A percentile compares a stretch with the other conserved stretches of the same genome.
phyloP scores from a whole-genome alignment of 2,329 filamentous ascomycete genomes.

The Aspergillus caelatus region DNA sequence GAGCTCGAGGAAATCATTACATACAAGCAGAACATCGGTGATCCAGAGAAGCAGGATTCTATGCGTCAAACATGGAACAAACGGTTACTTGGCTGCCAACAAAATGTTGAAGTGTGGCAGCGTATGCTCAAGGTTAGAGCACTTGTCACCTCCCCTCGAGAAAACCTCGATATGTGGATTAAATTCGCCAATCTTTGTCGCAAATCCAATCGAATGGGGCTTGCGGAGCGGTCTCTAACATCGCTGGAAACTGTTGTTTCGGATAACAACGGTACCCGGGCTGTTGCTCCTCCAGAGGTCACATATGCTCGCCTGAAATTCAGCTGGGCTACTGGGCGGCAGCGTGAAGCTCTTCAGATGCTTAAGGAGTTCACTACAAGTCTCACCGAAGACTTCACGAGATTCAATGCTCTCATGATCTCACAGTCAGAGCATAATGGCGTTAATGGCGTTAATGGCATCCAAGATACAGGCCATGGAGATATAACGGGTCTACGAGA shows the following conservation, averaged over 20 bases:
- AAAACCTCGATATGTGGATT: slow-evolving; percentile 99
- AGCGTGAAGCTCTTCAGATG: slow-evolving; percentile 63
- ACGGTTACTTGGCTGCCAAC: slow-evolving; percentile 89
- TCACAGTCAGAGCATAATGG: slow-evolving; percentile 43
- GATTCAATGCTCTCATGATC: slow-evolving; percentile 45
- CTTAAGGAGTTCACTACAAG: slow-evolving; percentile 64
- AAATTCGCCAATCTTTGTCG: slow-evolving; percentile 98
- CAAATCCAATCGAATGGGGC: slow-evolving; percentile 89
- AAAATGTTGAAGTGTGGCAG: slow-evolving; percentile 98
- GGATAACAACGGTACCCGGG: slow-evolving; percentile 43
- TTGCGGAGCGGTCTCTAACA: slow-evolving; percentile 93
- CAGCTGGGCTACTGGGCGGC: slow-evolving; percentile 82
- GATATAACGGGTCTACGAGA: slow-evolving; percentile 43
- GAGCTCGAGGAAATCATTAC: slow-evolving; percentile 97
- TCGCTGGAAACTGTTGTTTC: slow-evolving; percentile 77
- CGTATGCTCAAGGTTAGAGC: slow-evolving; percentile 94
- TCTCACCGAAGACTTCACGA: slow-evolving; percentile 61
- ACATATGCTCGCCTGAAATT: slow-evolving; percentile 98
- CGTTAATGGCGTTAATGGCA: slow-evolving; percentile 54
- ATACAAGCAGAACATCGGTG: slow-evolving; percentile 85
- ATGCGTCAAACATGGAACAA: slow-evolving; percentile 97
- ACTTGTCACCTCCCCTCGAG: slow-evolving; percentile 84
- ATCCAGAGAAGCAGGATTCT: slow-evolving; percentile 82
- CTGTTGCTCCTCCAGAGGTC: slow-evolving; percentile 68
- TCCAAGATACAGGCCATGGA: slow-evolving; percentile 42